A percentile compares a stretch with the other conserved stretches of the same genome.
These are phyloP conservation scores for Flaveria bidentis DNA, from an alignment of 129 eudicot species.

Conservation along the genomic window DNA sequence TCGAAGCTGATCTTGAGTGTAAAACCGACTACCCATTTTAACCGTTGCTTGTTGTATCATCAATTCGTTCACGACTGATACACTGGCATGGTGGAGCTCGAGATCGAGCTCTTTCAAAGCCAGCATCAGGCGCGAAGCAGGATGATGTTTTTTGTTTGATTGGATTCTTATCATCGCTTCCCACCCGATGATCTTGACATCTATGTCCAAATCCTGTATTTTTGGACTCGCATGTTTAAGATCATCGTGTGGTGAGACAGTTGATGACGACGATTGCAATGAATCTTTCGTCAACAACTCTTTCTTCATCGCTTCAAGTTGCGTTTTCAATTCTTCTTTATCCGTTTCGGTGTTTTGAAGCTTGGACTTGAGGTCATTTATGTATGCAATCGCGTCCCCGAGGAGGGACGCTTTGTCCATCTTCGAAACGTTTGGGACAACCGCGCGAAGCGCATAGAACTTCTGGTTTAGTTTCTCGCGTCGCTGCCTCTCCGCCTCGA, in stretches of 20 bases:
- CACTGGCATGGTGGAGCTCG: constrained; percentile 88
- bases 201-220: constrained; percentile 52
- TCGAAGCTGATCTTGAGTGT: constrained; percentile 75
- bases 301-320: constrained; percentile 50
- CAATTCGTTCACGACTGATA: constrained; percentile 75
- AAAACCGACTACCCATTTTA: constrained; percentile 69
- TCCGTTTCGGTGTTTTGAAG: constrained; percentile 47
- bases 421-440: constrained; percentile 85
- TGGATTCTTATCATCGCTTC: constrained; percentile 81
- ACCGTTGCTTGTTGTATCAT: constrained; percentile 94
- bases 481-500: constrained; percentile 85
- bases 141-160: constrained; percentile 67
- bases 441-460: constrained; percentile 82
- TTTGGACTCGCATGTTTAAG: constrained; percentile 19
- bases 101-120: constrained; percentile 74
- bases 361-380: constrained; percentile 74
- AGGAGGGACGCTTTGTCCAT: constrained; percentile 93
- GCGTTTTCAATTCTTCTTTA: constrained; percentile 55
- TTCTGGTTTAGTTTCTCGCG: constrained; percentile 88
- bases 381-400: constrained; percentile 90
- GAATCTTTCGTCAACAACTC: constrained; percentile 51
- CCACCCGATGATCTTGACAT: constrained; percentile 80
- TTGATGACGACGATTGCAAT: constrained; percentile 20
- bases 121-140: constrained; percentile 75
- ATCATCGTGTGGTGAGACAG: constrained; percentile 33